Evolutionary conservation across 768 basidiomycete genomes (phyloP).

Genomic region (Antrodiella citrinella): DNA sequence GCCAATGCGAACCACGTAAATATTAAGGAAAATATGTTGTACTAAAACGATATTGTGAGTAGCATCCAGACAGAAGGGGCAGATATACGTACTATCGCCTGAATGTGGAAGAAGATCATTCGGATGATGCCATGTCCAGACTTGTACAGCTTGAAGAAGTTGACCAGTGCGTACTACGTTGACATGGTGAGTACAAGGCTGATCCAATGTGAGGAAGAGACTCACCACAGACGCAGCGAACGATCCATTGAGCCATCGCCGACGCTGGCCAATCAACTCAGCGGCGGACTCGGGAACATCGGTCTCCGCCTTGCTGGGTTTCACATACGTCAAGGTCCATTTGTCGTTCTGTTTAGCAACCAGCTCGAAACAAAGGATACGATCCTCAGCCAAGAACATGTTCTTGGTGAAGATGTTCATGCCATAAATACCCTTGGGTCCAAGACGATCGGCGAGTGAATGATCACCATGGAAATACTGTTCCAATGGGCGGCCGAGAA

Average conservation of each 20-base stretch:
- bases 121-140: slow-evolving; percentile 83
- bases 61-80: background rate
- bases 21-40: slow-evolving; percentile 75
- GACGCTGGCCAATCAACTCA: slow-evolving; percentile 91
- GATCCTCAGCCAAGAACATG: slow-evolving; percentile 87
- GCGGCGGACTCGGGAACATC: slow-evolving; percentile 92
- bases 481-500: slow-evolving; percentile 79
- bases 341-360: slow-evolving; percentile 82
- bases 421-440: slow-evolving; percentile 88
- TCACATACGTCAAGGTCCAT: slow-evolving; percentile 91
- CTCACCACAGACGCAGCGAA: slow-evolving; percentile 86
- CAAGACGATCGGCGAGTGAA: slow-evolving; percentile 85
- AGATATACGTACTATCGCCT: slow-evolving; percentile 79
- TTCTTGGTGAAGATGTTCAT: slow-evolving; percentile 98
- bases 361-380: slow-evolving; percentile 95
- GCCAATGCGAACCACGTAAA: slow-evolving; percentile 94
- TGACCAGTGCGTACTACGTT: slow-evolving; percentile 77
- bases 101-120: slow-evolving; percentile 96
- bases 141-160: slow-evolving; percentile 85
- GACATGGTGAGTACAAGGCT: too few species aligned
- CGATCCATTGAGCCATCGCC: slow-evolving; percentile 95
- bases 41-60: slow-evolving; percentile 34
- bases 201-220: slow-evolving; percentile 15
- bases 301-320: slow-evolving; percentile 92
- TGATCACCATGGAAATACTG: slow-evolving; percentile 87